Evolutionary conservation across 371 early-diverging fungal genomes (phyloP), one percentile per base, ranked within the genome.

Genomic region (Entomophthora muscae): DNA sequence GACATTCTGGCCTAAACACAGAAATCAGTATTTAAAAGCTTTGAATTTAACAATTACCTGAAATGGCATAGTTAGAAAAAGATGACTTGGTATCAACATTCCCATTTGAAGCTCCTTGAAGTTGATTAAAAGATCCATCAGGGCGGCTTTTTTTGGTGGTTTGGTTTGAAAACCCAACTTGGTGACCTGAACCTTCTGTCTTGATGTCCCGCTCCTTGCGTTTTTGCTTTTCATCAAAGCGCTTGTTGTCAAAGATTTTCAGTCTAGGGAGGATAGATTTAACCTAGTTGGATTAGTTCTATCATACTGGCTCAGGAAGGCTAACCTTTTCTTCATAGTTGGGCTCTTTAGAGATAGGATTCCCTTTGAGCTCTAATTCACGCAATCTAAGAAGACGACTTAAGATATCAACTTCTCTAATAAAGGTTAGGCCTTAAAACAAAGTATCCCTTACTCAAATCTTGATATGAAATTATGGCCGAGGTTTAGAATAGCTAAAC

Each of bases 281-380:
- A 10, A 42, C 17, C 42, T 42, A 42, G 17, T 42, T 10, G 17
- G 5, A 17, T 42, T 17, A 42, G 17, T 42, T 42, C 42, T 10
- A 42, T n/a, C n/a, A 42, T 10, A 10, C 42, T 10, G 17, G 17
- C 42, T 17, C 17, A 10, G 5, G 10, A 17, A 10, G 10, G 42
- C 42, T 42, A 10, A 42, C 42, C 17, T 17, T 42, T 42, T 42
- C 42, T 42, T 42, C 42, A 17, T 42, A 42, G 42, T 10, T 42
- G 17, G 5, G 5, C 67, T 78, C 77, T 1, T 74, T 67, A n/a
- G 80, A 72, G 42, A 90, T 72, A 24, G 86, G 86, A 64, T 92
- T 92, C 13, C 89, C 90, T 54, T 85, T 85, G 30, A 92, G 69
- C 64, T 83, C 90, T 22, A 92, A 71, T 56, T 90, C 86, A 63